Base-by-base conservation (phyloP, 106 monocot species). In the Amphibolis antarctica region DNA sequence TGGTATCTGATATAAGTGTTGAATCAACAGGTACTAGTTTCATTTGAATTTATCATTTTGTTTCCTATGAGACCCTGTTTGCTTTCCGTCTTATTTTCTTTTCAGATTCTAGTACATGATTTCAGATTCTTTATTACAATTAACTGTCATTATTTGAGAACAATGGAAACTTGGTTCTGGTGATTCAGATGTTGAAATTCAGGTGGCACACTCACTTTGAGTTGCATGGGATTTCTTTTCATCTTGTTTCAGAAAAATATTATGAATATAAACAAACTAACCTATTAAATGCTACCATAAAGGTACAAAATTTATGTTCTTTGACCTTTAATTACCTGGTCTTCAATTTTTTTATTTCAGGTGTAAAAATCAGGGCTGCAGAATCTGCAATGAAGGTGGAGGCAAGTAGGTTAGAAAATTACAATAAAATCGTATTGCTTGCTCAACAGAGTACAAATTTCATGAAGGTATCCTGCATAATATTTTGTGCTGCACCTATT, bases 321-420 rank as follows among this genome's bases (percentile, higher is more conserved):
- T 36, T 36, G 36, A 7, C 36, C 7, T 28, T 56, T 27, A 56
- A 56, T 56, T 24, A 27, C 27, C 26, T 56, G 26, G 12, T 1
- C 12, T 56, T 56, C 18, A 56, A 43, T 46, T 46, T 59, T 28
- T 14, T 46, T 14, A 5, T 25, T n/a, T 20, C 77, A 92, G 88
- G 70, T 15, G 46, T 82, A 22, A 76, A 56, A 66, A 65, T 83
- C 42, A 62, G 81, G 65, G 88, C 80, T 71, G 80, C 82, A 60
- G 68, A 82, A 18, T 74, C 80, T 71, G 92, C 88, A 67, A 64
- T 85, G 53, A 78, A 78, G 66, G 77, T 69, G 46, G 92, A 82
- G 63, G 67, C 72, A 42, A 66, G 64, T 24, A 79, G 85, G 25
- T 65, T 82, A 15, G 52, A 54, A 65, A 71, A 82, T 36, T 74